phyloP scores from a whole-genome alignment of 2,329 filamentous ascomycete genomes.

The Alternaria arborescens region DNA sequence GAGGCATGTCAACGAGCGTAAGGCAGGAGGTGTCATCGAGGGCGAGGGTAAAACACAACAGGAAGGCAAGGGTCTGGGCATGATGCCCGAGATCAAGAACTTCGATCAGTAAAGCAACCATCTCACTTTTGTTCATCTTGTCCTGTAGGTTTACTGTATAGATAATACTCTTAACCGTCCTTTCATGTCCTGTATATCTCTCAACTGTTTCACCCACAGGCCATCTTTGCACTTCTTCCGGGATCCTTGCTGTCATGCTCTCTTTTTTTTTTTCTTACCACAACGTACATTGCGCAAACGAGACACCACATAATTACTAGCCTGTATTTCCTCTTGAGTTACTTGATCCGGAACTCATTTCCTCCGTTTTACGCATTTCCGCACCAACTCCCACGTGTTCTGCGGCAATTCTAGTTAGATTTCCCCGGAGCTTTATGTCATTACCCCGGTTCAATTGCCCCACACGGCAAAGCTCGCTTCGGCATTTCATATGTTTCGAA shows the following conservation, averaged over 20 bases:
- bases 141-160: conserved; percentile 13
- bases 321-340: not conserved
- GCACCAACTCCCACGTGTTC: conserved; percentile 1
- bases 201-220: not conserved
- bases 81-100: conserved; percentile 61
- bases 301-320: not conserved
- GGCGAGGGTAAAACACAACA: conserved; percentile 45
- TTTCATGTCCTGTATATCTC: not conserved
- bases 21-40: conserved; percentile 65
- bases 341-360: conserved; percentile 1
- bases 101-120: conserved; percentile 51
- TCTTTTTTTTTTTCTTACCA: no score
- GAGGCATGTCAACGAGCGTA: conserved; percentile 78
- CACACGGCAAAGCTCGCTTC: conserved; percentile 5
- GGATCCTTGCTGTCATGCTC: not conserved
- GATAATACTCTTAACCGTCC: not conserved
- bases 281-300: no score
- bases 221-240: not conserved
- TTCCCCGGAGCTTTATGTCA: conserved; percentile 5
- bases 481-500: conserved; percentile 16
- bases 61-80: conserved; percentile 54
- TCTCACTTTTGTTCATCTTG: not conserved
- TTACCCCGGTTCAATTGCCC: conserved; percentile 3
- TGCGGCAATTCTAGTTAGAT: not conserved
- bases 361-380: not conserved